Evolutionary conservation across 2,329 filamentous ascomycete species (phyloP), one percentile per base, ranked within the genome.

Genomic region (Stachybotrys chartarum): DNA sequence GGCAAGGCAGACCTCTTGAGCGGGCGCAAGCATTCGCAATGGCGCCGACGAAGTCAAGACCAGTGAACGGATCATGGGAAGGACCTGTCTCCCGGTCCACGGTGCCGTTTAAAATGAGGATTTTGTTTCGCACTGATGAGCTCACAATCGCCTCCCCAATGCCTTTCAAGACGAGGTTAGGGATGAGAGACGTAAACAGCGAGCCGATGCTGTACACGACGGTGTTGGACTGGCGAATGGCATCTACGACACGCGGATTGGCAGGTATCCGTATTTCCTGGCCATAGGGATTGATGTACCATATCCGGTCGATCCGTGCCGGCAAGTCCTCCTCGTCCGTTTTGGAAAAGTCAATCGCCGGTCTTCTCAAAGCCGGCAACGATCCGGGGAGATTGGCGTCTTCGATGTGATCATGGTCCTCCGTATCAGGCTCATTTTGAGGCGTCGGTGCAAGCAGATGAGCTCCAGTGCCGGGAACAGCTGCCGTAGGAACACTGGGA

Each of bases 211-310:
- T 92, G 73, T 96, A 97, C 50, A 97, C 83, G 8, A 97, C 78
- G 1, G 84, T 86, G 55, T 84, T 80, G 0, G 88, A 81, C 1
- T 75, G 73, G 16, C 75, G 74, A 1, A 97, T 70, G 0, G 90
- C 84, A 7, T 84, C 80, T 0, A 96, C 64, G 0, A 93, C 90
- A 52, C 90, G 85, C 0, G 91, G 86, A 64, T 96, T 97, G 2
- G 91, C 88, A 0, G 86, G 81, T 0, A 92, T 89, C 17, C 86
- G 84, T 61, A 97, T 97, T 71, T 97, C 92, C 68, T 97, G 91
- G n/a, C 93, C 93, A 69, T 97, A 97, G 0, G 93, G 93, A 66
- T 97, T 97, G 74, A 97, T 97, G 75, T 97, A 97, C 91, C 91
- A 97, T 35, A 97, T 80, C 3, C 92, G 77, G 54, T 86, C 78